Evolutionary conservation across 192 early-diverging fungal species (phyloP), one percentile per base, ranked within the genome.

Genomic region (Coemansia reversa): DNA sequence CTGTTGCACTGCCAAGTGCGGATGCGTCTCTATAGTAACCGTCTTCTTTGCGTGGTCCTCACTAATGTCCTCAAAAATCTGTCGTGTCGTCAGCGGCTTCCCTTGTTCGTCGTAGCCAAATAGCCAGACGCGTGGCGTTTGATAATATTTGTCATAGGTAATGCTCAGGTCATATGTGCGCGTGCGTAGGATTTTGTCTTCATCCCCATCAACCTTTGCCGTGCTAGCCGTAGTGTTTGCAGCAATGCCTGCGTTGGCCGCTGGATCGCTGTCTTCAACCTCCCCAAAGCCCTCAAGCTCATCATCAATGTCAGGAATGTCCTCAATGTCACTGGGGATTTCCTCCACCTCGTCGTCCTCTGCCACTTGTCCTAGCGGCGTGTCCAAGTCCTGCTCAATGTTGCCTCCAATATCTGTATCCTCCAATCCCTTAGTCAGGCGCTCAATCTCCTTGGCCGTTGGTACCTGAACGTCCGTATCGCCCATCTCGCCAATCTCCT

Each of bases 141-240:
- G 95, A 75, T 97, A 98, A 75, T 97, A 97, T 76, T 99, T 99
- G 87, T 99, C 97, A 79, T 99, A 99, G n/a, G 95, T 96, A 63
- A 99, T 99, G 72, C 92, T 93, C 29, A 99, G 86, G 81, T 99
- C 97, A 67, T 99, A 99, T 14, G 97, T 99, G 65, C 97, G 86
- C 12, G 91, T 91, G 55, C 85, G 88, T 63, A 93, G 79, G 68
- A 93, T 91, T 72, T 93, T 93, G 83, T 91, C 89, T 66, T 88
- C 87, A 60, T 45, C 33, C n/a, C 53, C 66, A 1, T 20, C 59
- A 22, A 27, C 61, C 1, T 57, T 32, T 28, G 14, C 67, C 5
- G 60, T 48, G 2, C 47, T 50, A 24, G 51, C 50, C 45, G 28
- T 32, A 47, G 51, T 60, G 24, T 54, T 53, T 9, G 66, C 63